Percentiles rank a stretch among this genome's conserved stretches.
These are phyloP conservation scores for Stagonosporopsis tanaceti DNA, from an alignment of 2,329 filamentous ascomycete species.

Conservation along the genomic window DNA sequence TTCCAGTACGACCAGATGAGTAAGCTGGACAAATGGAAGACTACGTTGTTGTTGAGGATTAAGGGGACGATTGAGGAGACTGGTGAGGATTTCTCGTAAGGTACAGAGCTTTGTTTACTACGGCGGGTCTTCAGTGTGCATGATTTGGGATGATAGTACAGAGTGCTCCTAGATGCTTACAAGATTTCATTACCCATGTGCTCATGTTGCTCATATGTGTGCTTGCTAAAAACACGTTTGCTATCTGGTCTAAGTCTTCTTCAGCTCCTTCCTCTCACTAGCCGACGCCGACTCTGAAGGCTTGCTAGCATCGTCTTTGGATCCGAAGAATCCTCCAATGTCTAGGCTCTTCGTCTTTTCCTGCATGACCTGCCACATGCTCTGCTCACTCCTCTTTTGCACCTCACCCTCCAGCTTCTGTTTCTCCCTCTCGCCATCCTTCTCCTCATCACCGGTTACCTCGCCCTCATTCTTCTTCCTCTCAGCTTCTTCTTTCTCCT, in stretches of 20 bases:
- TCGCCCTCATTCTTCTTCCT: constrained; percentile 44
- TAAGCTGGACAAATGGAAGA: constrained; percentile 98
- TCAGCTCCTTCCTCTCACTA: constrained; percentile 7
- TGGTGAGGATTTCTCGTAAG: constrained; percentile 72
- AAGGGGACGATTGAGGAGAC: constrained; percentile 82
- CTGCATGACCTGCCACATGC: constrained; percentile 53
- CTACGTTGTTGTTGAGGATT: constrained; percentile 78
- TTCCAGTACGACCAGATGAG: constrained; percentile 92
- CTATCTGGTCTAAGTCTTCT: constrained; percentile 1
- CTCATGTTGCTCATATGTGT: not conserved
- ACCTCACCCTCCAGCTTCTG: constrained; percentile 53
- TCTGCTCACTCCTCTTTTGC: constrained; percentile 55
- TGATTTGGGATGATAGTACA: not conserved
- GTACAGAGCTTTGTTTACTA: not conserved
- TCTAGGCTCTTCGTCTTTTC: constrained; percentile 49
- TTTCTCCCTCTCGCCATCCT: constrained; percentile 41
- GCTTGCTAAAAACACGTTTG: not conserved
- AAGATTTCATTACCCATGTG: not conserved
- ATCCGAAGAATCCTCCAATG: constrained; percentile 24
- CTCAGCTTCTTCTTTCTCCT: constrained; percentile 52
- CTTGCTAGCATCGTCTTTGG: constrained; percentile 9
- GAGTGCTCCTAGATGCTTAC: not conserved
- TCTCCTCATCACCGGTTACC: constrained; percentile 32
- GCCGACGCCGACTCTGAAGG: not conserved
- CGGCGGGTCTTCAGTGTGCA: not conserved